Evolutionary conservation across 1,139 yeast species (phyloP).

Genomic region (Blastobotrys malaysiensis): DNA sequence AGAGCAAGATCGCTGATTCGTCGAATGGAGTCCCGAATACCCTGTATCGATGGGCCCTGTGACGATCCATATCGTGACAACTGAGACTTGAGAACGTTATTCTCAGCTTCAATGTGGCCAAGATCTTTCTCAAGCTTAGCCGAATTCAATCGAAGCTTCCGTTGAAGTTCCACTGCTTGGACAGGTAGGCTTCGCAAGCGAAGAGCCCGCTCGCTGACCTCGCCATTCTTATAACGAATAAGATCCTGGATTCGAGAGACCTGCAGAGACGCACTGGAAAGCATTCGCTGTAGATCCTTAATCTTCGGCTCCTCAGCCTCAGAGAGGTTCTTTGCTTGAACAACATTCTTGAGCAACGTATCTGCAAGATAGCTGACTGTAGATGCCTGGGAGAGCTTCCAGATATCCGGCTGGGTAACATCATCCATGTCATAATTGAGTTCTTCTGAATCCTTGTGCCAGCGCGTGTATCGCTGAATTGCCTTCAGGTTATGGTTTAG

Average conservation of each 20-base stretch:
- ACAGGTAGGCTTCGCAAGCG: conserved; percentile 23
- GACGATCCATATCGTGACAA: conserved; percentile 16
- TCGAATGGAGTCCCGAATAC: conserved; percentile 14
- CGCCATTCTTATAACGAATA: conserved; percentile 18
- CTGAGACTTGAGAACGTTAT: conserved; percentile 19
- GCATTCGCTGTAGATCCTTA: conserved; percentile 14
- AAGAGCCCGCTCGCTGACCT: conserved; percentile 19
- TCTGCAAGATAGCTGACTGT: conserved; percentile 17
- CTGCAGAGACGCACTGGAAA: conserved; percentile 16
- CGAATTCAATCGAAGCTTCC: conserved; percentile 16
- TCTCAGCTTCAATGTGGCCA: conserved; percentile 19
- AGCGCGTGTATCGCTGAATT: conserved; percentile 6
- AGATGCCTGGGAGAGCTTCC: conserved; percentile 22
- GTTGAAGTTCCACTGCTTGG: conserved; percentile 25
- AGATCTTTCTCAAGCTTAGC: conserved; percentile 18
- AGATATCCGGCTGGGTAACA: conserved; percentile 15
- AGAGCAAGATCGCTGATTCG: conserved; percentile 14
- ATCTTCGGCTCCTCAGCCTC: conserved; percentile 11
- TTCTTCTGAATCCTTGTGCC: conserved; percentile 11
- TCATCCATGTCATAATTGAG: conserved; percentile 14
- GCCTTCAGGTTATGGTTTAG: conserved; percentile 10
- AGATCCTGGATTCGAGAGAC: conserved; percentile 22
- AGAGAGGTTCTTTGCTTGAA: conserved; percentile 7
- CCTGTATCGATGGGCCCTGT: conserved; percentile 15
- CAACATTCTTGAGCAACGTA: conserved; percentile 11